Evolutionary conservation across 169 alveolate genomes (phyloP).

Genomic region (Cryptosporidium viatorum): DNA sequence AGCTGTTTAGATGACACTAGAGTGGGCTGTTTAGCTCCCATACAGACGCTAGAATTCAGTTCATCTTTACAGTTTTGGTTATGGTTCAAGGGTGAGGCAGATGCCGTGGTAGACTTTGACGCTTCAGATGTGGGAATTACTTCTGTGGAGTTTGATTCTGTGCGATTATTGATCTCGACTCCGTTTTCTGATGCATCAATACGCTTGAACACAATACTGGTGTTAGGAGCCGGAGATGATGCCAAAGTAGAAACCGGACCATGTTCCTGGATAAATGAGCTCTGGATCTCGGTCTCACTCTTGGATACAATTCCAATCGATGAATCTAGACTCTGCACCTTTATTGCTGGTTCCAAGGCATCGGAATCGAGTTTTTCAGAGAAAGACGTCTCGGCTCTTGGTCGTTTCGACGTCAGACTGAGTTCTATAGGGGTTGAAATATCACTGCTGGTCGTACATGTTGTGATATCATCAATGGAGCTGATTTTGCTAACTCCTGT

Average conservation of each 20-base stretch:
- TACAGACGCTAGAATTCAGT: background rate
- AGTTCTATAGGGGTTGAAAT: slow-evolving; percentile 45
- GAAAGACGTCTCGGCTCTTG: slow-evolving; percentile 39
- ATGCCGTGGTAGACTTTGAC: slow-evolving; percentile 63
- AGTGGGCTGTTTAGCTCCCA: slow-evolving; percentile 10
- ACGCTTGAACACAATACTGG: slow-evolving; percentile 35
- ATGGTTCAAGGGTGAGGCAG: slow-evolving; percentile 45
- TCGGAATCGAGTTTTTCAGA: slow-evolving; percentile 4
- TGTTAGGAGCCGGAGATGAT: background rate
- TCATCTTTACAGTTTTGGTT: slow-evolving; percentile 10
- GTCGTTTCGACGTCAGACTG: slow-evolving; percentile 21
- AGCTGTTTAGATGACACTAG: slow-evolving; percentile 11
- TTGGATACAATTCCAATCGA: background rate
- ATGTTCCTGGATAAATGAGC: slow-evolving; percentile 20
- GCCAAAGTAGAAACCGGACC: background rate
- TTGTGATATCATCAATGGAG: slow-evolving; percentile 68
- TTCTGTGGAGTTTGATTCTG: slow-evolving; percentile 41
- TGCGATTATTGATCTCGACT: slow-evolving; percentile 14
- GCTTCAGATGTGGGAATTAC: slow-evolving; percentile 33
- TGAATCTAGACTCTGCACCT: slow-evolving; percentile 13
- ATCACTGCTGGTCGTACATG: slow-evolving; percentile 62
- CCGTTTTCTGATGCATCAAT: slow-evolving; percentile 3
- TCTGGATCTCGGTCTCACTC: background rate
- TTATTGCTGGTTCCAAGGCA: slow-evolving; percentile 23
- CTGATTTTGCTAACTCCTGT: slow-evolving; percentile 62